Percentiles rank a stretch among this genome's conserved stretches.
Evolutionary conservation across 1,284 basidiomycete genomes (phyloP).

Genomic region (Puccinia sorghi): DNA sequence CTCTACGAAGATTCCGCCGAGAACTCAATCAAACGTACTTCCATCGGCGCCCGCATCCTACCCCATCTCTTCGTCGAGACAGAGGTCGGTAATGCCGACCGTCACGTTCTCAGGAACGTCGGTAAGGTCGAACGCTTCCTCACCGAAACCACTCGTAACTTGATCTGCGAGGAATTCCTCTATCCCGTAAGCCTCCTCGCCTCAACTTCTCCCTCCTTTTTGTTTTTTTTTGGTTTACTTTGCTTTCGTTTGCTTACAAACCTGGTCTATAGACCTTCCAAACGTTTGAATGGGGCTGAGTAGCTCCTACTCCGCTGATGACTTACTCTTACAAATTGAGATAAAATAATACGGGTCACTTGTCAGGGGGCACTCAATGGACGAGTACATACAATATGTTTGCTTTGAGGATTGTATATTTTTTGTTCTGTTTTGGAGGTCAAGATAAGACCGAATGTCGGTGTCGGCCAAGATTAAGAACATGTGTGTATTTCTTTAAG

Average conservation of each 20-base stretch:
- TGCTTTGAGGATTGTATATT: too few relatives aligned
- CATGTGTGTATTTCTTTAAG: too few relatives aligned
- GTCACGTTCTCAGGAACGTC: conserved; percentile 94
- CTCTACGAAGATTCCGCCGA: conserved; percentile 10
- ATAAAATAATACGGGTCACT: too few relatives aligned
- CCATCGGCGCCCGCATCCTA: conserved; percentile 73
- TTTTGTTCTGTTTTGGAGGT: too few relatives aligned
- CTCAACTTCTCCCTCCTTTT: neutral
- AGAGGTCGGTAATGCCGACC: conserved; percentile 93
- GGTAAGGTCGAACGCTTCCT: conserved; percentile 95
- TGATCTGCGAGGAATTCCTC: conserved; percentile 66
- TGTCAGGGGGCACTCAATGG: too few relatives aligned
- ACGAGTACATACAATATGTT: too few relatives aligned
- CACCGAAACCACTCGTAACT: conserved; percentile 89
- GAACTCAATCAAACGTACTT: neutral
- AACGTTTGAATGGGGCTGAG: conserved; percentile 44
- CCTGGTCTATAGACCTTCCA: conserved; percentile 30
- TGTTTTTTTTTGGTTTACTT: neutral
- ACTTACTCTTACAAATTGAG: too few relatives aligned
- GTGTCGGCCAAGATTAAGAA: too few relatives aligned
- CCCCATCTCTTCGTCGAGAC: conserved; percentile 91
- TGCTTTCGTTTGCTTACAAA: neutral
- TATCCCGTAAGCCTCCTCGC: conserved; percentile 12
- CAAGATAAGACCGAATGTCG: too few relatives aligned
- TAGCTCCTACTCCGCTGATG: neutral